These are phyloP conservation scores for Phlyctochytrium bullatum DNA, from an alignment of 192 early-diverging fungal species.

Conservation along the genomic window DNA sequence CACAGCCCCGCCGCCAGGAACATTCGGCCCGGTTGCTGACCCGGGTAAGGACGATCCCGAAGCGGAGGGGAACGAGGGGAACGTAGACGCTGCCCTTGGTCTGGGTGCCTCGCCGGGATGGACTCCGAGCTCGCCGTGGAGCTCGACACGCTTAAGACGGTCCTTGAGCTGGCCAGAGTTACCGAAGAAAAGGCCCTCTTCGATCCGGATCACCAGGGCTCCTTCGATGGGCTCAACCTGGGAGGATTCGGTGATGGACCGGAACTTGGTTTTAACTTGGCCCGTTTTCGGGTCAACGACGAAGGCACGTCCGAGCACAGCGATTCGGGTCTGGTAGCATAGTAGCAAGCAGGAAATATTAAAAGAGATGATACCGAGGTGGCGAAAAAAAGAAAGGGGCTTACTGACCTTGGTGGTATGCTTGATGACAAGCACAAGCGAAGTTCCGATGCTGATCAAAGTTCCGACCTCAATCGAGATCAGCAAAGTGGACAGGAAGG, in stretches of 20 bases:
- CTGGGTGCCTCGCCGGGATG: constrained; percentile 89
- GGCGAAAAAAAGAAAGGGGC: constrained; percentile 11
- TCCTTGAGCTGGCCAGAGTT: constrained; percentile 97
- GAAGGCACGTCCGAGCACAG: constrained; percentile 39
- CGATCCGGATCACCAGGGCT: constrained; percentile 82
- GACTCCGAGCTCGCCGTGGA: constrained; percentile 89
- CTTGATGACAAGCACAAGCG: constrained; percentile 88
- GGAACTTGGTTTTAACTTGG: constrained; percentile 59
- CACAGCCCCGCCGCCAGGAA: too few species aligned
- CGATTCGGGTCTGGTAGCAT: constrained; percentile 45
- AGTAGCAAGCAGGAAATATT: too few species aligned
- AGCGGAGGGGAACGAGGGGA: background rate
- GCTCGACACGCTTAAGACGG: constrained; percentile 85
- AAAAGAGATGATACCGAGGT: constrained; percentile 9
- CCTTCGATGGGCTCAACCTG: constrained; percentile 75
- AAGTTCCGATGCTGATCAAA: constrained; percentile 81
- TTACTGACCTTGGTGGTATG: constrained; percentile 68
- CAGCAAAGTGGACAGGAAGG: constrained; percentile 86
- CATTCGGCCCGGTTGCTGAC: background rate
- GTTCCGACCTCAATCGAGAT: constrained; percentile 93
- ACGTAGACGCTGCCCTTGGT: background rate
- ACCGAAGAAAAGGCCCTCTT: constrained; percentile 95
- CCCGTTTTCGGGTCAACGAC: constrained; percentile 42
- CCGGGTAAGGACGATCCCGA: background rate
- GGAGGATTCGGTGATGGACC: constrained; percentile 45